Conservation (phyloP, 73 alveolate genomes). For the Stentor roeselii region DNA sequence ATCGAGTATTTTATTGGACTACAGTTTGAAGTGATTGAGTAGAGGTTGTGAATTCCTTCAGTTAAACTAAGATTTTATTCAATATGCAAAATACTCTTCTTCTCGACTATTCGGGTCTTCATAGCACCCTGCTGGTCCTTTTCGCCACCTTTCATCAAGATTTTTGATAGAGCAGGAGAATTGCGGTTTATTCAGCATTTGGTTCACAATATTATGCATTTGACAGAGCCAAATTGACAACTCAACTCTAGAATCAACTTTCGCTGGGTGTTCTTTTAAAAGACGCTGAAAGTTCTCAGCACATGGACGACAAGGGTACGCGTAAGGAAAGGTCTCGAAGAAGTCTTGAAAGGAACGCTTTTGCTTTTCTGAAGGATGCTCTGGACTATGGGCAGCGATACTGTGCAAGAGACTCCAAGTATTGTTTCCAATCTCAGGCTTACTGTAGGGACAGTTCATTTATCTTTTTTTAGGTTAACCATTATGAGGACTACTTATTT, state of each 20-base stretch:
- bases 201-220: conserved; percentile 56
- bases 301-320: conserved; percentile 56
- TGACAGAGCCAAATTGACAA: conserved; percentile 61
- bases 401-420: conserved; percentile 63
- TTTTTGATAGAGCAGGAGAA: conserved; percentile 42
- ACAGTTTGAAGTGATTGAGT: not conserved
- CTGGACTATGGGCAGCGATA: conserved; percentile 48
- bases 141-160: conserved; percentile 10
- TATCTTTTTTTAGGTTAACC: too few species aligned
- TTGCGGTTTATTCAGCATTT: conserved; percentile 46
- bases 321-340: conserved; percentile 42
- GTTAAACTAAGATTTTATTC: too few species aligned
- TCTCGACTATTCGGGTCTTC: too few species aligned
- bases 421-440: conserved; percentile 34
- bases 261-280: conserved; percentile 47
- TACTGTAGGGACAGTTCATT: conserved; percentile 18
- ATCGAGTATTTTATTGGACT: not conserved
- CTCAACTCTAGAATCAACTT: conserved; percentile 39
- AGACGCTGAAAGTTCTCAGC: conserved; percentile 45
- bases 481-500: too few species aligned
- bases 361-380: conserved; percentile 38
- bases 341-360: conserved; percentile 28
- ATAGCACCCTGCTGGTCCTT: conserved; percentile 13
- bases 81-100: too few species aligned
- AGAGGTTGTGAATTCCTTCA: too few species aligned